Evolutionary conservation across 805 yeast genomes (phyloP).

Genomic region (Spathaspora arborariae): DNA sequence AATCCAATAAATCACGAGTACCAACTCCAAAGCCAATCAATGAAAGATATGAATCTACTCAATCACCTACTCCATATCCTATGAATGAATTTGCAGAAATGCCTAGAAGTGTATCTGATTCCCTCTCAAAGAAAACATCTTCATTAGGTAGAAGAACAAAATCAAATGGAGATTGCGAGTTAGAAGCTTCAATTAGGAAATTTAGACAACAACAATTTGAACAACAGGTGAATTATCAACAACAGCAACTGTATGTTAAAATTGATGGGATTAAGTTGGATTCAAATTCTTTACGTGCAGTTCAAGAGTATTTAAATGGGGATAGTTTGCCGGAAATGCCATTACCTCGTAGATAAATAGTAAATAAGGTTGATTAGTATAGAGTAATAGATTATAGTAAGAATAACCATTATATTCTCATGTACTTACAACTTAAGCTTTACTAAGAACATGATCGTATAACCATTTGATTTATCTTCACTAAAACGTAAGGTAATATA

Average conservation of each 20-base stretch:
- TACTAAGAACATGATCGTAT: no score
- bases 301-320: not conserved
- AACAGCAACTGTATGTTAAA: conserved; percentile 2
- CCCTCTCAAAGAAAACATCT: not conserved
- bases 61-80: conserved; percentile 1
- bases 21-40: not conserved
- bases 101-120: conserved; percentile 1
- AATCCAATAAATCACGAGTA: not conserved
- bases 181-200: conserved; percentile 4
- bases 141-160: not conserved
- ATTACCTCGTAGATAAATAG: not conserved
- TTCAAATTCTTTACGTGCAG: not conserved
- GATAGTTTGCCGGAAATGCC: not conserved
- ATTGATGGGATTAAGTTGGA: not conserved
- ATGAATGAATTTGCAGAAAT: not conserved
- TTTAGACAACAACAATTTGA: conserved; percentile 3
- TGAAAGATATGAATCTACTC: not conserved
- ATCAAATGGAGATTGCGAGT: conserved; percentile 7
- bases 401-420: no score
- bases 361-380: not conserved
- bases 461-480: no score
- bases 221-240: conserved; percentile 1
- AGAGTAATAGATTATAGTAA: not conserved
- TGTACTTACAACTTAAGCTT: no score
- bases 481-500: no score